phyloP scores from a whole-genome alignment of 2,329 filamentous ascomycete species.

The Dothistroma septosporum region DNA sequence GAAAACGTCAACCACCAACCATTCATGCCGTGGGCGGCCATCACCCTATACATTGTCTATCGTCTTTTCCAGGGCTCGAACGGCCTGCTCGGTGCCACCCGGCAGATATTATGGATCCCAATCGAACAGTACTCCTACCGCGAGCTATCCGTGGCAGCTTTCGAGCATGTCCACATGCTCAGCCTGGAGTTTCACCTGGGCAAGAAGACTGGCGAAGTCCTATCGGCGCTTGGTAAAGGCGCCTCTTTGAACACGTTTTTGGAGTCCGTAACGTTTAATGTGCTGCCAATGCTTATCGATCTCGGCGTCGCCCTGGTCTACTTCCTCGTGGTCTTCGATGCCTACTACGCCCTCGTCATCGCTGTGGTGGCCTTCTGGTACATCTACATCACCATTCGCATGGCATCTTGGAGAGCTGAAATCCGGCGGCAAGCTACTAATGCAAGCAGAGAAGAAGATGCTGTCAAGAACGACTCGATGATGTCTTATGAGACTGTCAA shows the following conservation, averaged over 20 bases:
- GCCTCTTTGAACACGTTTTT: constrained; percentile 94
- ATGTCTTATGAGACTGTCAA: constrained; percentile 87
- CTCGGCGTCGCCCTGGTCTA: constrained; percentile 78
- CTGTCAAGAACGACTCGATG: constrained; percentile 98
- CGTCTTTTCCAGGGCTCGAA: constrained; percentile 84
- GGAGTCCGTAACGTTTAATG: constrained; percentile 92
- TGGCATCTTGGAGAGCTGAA: constrained; percentile 89
- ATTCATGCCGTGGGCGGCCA: constrained; percentile 66
- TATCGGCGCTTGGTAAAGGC: constrained; percentile 93
- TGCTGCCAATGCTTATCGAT: constrained; percentile 91
- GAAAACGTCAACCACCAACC: constrained; percentile 10
- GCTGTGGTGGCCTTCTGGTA: constrained; percentile 92
- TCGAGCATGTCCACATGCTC: constrained; percentile 93
- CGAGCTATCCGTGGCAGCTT: constrained; percentile 87
- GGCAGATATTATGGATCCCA: constrained; percentile 88
- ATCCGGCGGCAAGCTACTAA: constrained; percentile 93
- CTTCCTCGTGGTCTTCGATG: constrained; percentile 74
- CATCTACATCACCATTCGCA: constrained; percentile 90
- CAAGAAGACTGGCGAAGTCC: constrained; percentile 92
- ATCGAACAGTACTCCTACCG: constrained; percentile 96
- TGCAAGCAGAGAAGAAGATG: constrained; percentile 88
- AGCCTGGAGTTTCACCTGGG: constrained; percentile 95
- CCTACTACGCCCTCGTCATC: constrained; percentile 85
- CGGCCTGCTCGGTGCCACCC: constrained; percentile 75
- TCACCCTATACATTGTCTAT: constrained; percentile 71